Evolutionary conservation across 2,329 filamentous ascomycete genomes (phyloP).

Genomic region (Cadophora sp.): DNA sequence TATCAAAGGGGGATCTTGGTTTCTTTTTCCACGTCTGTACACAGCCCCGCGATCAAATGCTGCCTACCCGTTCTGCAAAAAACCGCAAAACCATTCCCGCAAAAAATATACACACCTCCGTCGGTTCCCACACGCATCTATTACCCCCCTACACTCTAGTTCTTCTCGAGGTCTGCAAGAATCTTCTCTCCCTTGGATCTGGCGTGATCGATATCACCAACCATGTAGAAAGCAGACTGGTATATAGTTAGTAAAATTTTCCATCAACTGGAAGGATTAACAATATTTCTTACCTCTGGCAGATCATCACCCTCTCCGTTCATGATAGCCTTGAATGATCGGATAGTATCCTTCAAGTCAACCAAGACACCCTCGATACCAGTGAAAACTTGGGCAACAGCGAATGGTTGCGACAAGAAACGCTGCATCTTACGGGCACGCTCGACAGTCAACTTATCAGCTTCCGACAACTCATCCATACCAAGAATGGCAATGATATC

Average conservation of each 20-base stretch:
- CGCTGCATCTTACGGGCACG: conserved; percentile 99
- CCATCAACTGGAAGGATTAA: not conserved
- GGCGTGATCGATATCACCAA: conserved; percentile 92
- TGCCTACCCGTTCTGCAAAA: conserved; percentile 27
- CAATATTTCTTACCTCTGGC: conserved; percentile 69
- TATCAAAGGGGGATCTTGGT: conserved; percentile 29
- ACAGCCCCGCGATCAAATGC: conserved; percentile 33
- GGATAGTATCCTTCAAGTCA: conserved; percentile 97
- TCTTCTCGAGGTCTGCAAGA: conserved; percentile 76
- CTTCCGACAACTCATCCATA: conserved; percentile 99
- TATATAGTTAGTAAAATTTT: conserved; percentile 38
- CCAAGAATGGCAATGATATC: conserved; percentile 99
- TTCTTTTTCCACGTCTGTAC: conserved; percentile 38
- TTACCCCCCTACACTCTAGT: conserved; percentile 21
- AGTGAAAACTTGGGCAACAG: conserved; percentile 83
- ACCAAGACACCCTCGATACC: conserved; percentile 88
- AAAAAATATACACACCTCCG: conserved; percentile 35
- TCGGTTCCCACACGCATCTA: conserved; percentile 27
- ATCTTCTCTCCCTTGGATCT: conserved; percentile 99
- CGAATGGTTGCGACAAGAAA: conserved; percentile 99
- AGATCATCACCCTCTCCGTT: conserved; percentile 94
- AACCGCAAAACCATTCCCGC: conserved; percentile 33
- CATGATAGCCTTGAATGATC: conserved; percentile 88
- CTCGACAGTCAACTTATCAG: conserved; percentile 99
- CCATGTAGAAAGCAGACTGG: conserved; percentile 53